These are phyloP conservation scores for Epichloe festucae DNA, from an alignment of 2,329 filamentous ascomycete species.

Conservation along the genomic window DNA sequence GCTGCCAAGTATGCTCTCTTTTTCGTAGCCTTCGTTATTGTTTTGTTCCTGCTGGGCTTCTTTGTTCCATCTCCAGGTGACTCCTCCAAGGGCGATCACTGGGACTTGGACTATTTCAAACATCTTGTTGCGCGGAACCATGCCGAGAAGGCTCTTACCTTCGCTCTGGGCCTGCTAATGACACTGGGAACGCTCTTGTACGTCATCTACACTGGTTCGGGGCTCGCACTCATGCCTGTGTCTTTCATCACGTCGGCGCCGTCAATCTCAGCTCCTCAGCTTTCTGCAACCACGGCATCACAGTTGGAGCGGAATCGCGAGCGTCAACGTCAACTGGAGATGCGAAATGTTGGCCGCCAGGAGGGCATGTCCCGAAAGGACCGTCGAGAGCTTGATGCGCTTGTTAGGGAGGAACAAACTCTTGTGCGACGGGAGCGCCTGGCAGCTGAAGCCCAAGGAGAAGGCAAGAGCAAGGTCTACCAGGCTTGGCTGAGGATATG, in stretches of 20 bases:
- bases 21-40: constrained; percentile 66
- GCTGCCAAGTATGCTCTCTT: constrained; percentile 82
- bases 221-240: constrained; percentile 77
- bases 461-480: constrained; percentile 63
- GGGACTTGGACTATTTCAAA: constrained; percentile 87
- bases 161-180: constrained; percentile 77
- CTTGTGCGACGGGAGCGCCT: constrained; percentile 80
- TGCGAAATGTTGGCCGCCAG: constrained; percentile 64
- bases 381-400: constrained; percentile 71
- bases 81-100: constrained; percentile 44
- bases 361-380: constrained; percentile 74
- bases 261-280: constrained; percentile 66
- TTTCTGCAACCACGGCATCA: constrained; percentile 63
- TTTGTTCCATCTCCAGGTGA: constrained; percentile 74
- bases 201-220: constrained; percentile 75
- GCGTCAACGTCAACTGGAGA: constrained; percentile 80
- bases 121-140: constrained; percentile 64
- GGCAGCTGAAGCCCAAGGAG: constrained; percentile 67
- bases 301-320: constrained; percentile 82
- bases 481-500: constrained; percentile 67
- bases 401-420: constrained; percentile 84
- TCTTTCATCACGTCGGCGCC: constrained; percentile 88
- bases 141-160: constrained; percentile 84
- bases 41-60: constrained; percentile 85
- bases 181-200: constrained; percentile 79